These are phyloP conservation scores for Xylariaceae sp. DNA, from an alignment of 2,329 filamentous ascomycete species.

Conservation along the genomic window DNA sequence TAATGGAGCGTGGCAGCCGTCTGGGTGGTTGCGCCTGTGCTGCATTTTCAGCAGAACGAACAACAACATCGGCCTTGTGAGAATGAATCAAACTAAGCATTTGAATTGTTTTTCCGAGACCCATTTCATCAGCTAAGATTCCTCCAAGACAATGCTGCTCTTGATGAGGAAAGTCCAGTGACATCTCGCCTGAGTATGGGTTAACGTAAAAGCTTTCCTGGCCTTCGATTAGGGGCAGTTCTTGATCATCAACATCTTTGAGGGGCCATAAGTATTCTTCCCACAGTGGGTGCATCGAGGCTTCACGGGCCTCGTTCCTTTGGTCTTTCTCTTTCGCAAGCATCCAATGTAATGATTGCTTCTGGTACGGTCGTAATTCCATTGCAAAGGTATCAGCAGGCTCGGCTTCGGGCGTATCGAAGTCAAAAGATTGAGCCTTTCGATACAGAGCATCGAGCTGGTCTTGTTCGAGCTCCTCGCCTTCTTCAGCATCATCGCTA, in stretches of 20 bases:
- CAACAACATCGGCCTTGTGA: slow-evolving; percentile 61
- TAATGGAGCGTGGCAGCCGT: slow-evolving; percentile 45
- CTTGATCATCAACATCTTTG: slow-evolving; percentile 82
- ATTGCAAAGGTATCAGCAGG: slow-evolving; percentile 80
- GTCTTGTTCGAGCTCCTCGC: slow-evolving; percentile 88
- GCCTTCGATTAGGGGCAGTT: slow-evolving; percentile 62
- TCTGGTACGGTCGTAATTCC: slow-evolving; percentile 87
- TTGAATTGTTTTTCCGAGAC: slow-evolving; percentile 95
- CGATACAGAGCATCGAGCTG: slow-evolving; percentile 92
- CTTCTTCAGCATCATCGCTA: slow-evolving; percentile 73
- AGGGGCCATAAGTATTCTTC: slow-evolving; percentile 90
- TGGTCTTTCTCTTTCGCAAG: slow-evolving; percentile 84
- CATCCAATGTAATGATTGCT: slow-evolving; percentile 96
- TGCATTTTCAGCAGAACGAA: slow-evolving; percentile 34
- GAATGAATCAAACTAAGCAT: slow-evolving; percentile 93
- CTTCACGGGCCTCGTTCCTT: slow-evolving; percentile 62
- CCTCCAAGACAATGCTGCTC: slow-evolving; percentile 94
- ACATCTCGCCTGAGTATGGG: slow-evolving; percentile 92
- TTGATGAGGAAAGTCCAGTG: slow-evolving; percentile 85
- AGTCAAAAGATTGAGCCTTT: slow-evolving; percentile 96
- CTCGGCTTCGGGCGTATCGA: slow-evolving; percentile 82
- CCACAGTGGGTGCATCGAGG: slow-evolving; percentile 95
- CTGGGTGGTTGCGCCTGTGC: slow-evolving; percentile 54
- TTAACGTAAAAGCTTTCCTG: slow-evolving; percentile 88
- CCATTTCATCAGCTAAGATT: slow-evolving; percentile 95